Base-by-base conservation (phyloP, 495 filamentous ascomycete species). In the Amphirosellinia nigrospora region DNA sequence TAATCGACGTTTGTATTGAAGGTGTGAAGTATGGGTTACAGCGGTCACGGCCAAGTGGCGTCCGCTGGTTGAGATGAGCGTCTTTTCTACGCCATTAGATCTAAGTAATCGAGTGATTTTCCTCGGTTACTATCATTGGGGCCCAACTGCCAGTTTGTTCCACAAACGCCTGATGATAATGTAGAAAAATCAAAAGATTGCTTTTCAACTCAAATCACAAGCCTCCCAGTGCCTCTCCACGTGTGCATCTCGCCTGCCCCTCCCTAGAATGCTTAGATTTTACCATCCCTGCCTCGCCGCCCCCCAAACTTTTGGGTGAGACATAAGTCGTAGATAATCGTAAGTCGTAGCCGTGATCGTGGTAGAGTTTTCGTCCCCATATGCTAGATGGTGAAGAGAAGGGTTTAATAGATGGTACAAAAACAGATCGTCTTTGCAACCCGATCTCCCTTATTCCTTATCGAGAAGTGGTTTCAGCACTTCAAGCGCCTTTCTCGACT, bases 401-500 rank as follows among this genome's bases (percentile, higher is more conserved):
- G 15, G 4, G 11, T 23, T n/a, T 32, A 26, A 21, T 58, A 32
- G 4, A 56, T 43, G 43, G 41, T 52, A 61, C 56, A 67, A 32
- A 48, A 28, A 39, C 15, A 66, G 6, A 13, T 30, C 28, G 16
- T 41, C 21, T 15, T 65, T 53, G 30, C 39, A 41, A 28, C n/a
- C 0, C 34, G 34, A 10, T 39, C 10, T 13, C 43, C 46, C 26
- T 32, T 63, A 65, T n/a, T 73, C 74, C 61, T 79, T 80, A 21
- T 60, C 71, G 32, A 88, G 73, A 55, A 85, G 73, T 28, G 79
- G 79, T 62, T 80, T 82, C 71, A 98, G 80, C 0, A 92, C 92
- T 66, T 86, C 87, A 73, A 97, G 81, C 0, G 93, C 94, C 61
- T 86, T 85, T 30, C 83, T 82, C 34, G 94, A 81, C 76, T 94